Evolutionary conservation across 2,329 filamentous ascomycete species (phyloP).

Genomic region (Neospermospora avenae): DNA sequence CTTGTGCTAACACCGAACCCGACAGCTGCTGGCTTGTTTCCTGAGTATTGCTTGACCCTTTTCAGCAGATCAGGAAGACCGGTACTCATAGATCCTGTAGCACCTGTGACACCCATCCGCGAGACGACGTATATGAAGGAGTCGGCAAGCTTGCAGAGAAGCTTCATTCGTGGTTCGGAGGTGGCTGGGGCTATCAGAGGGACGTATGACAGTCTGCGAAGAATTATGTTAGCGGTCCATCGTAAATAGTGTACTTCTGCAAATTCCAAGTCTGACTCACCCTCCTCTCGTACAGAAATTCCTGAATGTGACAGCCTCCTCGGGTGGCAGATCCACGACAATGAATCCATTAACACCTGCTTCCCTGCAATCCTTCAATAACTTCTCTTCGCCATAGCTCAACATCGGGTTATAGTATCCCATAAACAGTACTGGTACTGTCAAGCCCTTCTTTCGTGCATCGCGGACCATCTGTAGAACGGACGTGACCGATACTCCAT

Average conservation of each 20-base stretch:
- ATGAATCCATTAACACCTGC: conserved; percentile 95
- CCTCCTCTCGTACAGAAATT: conserved; percentile 75
- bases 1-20: conserved; percentile 95
- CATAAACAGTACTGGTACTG: conserved; percentile 87
- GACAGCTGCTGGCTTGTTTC: conserved; percentile 84
- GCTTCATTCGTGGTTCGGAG: conserved; percentile 88
- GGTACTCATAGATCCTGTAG: conserved; percentile 75
- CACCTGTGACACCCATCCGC: conserved; percentile 93
- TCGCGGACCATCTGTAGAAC: conserved; percentile 81
- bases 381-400: conserved; percentile 87
- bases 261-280: conserved; percentile 42
- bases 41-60: conserved; percentile 88
- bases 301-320: conserved; percentile 92
- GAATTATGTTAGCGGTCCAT: not conserved
- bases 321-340: conserved; percentile 89
- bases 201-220: conserved; percentile 77
- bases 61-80: conserved; percentile 78
- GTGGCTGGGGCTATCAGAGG: conserved; percentile 95
- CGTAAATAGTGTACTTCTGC: not conserved
- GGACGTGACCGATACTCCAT: conserved; percentile 79
- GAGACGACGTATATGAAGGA: conserved; percentile 99
- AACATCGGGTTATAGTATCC: conserved; percentile 98
- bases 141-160: conserved; percentile 94
- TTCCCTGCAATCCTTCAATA: conserved; percentile 78
- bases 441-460: conserved; percentile 73